Evolutionary conservation across 805 yeast genomes (phyloP), one percentile per base, ranked within the genome.

Genomic region (Vanderwaltozyma verrucispora): DNA sequence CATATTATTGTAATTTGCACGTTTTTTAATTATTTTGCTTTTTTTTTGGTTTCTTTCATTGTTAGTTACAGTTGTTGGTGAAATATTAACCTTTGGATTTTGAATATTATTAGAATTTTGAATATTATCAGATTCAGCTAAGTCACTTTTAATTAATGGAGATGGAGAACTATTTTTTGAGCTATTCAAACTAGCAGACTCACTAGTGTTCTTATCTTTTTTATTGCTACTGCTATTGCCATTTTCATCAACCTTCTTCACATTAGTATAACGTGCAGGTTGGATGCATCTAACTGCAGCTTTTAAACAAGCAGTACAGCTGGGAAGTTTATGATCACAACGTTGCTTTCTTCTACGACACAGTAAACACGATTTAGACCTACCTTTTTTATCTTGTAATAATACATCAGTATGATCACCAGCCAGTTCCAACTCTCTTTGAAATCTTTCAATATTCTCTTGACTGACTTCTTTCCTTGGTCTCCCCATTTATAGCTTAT

Each of bases 271-370:
- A 37, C 75, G 67, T 3, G 74, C 75, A 0, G 86, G 86, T 52
- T 77, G 80, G 3, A 76, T 63, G 54, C 85, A 77, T 40, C 67
- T 60, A 6, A 69, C 74, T 23, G 72, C 74, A 0, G 83, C 78
- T 47, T 75, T 75, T 36, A 76, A 58, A 56, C 85, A 78, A 30
- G 77, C 75, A 5, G 83, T 73, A 48, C 85, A 77, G 33, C 74
- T 65, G 4, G 84, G 84, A 7, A 70, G 53, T 35, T 78, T 63
- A 41, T 76, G 82, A 46, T 78, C 83, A 56, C 85, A 77, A 46
- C 73, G 71, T 48, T 75, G 79, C 47, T 74, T 74, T 34, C 79
- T 56, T 50, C 71, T 69, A 45, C 74, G 76, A 41, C 80, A 75
- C 17, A 74, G 50, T 28, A 67, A 54, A 48, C 80, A 75, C 1